Evolutionary conservation across 805 yeast species (phyloP).

Genomic region (Ogataea salicorniae): DNA sequence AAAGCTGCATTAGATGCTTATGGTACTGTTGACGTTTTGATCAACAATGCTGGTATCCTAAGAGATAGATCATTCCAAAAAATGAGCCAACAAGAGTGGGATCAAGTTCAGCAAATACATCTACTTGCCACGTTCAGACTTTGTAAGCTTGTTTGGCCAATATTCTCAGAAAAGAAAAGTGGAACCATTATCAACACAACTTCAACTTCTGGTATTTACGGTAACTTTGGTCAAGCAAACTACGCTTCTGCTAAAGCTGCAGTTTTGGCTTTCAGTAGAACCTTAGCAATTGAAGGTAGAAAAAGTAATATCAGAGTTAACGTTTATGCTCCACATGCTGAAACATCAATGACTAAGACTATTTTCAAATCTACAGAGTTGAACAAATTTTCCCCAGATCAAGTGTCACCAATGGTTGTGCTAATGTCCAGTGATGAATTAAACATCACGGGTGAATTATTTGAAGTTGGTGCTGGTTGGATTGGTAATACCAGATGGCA

Average conservation of each 20-base stretch:
- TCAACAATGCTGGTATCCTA: constrained; percentile 93
- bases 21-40: constrained; percentile 79
- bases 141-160: constrained; percentile 90
- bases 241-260: constrained; percentile 93
- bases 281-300: constrained; percentile 88
- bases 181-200: constrained; percentile 87
- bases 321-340: constrained; percentile 95
- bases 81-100: constrained; percentile 83
- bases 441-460: constrained; percentile 69
- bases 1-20: constrained; percentile 69
- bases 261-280: constrained; percentile 75
- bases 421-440: constrained; percentile 70
- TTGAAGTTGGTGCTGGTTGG: constrained; percentile 97
- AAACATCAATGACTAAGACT: constrained; percentile 93
- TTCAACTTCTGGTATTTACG: constrained; percentile 95
- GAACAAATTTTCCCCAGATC: constrained; percentile 78
- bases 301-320: constrained; percentile 71
- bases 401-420: constrained; percentile 86
- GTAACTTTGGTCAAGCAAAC: constrained; percentile 96
- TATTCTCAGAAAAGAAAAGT: constrained; percentile 67
- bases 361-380: constrained; percentile 76
- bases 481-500: constrained; percentile 93
- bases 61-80: constrained; percentile 85
- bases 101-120: constrained; percentile 74
- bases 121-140: constrained; percentile 75